Conservation (phyloP, 78 protist species). For the slime mould (Dictyostelium discoideum) region DNA sequence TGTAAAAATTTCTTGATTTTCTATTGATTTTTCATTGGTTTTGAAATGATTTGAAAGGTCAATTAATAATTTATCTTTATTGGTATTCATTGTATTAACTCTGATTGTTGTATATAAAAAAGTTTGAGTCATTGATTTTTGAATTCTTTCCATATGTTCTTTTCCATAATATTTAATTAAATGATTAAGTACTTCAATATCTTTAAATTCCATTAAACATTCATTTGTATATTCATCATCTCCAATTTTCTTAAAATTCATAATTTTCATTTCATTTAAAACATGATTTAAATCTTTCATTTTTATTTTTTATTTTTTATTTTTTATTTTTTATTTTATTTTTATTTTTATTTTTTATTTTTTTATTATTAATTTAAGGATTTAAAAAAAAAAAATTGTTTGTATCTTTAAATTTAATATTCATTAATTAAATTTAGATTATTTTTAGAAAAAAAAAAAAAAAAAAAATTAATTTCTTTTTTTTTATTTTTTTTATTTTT, state of each 20-base stretch:
- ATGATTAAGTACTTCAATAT: constrained; percentile 9
- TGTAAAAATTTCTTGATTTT: neutral
- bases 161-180: constrained; percentile 24
- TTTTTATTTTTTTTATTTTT: too few species aligned
- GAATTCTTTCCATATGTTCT: constrained; percentile 6
- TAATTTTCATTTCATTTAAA: constrained; percentile 3
- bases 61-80: neutral
- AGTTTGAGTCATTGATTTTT: neutral
- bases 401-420: too few species aligned
- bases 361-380: neutral
- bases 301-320: neutral
- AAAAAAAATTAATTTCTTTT: neutral
- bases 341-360: neutral
- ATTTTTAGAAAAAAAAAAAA: neutral
- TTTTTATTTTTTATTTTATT: neutral
- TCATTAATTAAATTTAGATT: too few species aligned
- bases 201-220: constrained; percentile 13
- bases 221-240: neutral
- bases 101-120: constrained; percentile 26
- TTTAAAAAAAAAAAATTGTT: too few species aligned
- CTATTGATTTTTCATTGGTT: neutral
- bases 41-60: constrained; percentile 11
- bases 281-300: neutral
- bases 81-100: neutral
- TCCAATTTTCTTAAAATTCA: neutral